Base-by-base conservation (phyloP, 1,284 basidiomycete genomes). In the Coniophora puteana region DNA sequence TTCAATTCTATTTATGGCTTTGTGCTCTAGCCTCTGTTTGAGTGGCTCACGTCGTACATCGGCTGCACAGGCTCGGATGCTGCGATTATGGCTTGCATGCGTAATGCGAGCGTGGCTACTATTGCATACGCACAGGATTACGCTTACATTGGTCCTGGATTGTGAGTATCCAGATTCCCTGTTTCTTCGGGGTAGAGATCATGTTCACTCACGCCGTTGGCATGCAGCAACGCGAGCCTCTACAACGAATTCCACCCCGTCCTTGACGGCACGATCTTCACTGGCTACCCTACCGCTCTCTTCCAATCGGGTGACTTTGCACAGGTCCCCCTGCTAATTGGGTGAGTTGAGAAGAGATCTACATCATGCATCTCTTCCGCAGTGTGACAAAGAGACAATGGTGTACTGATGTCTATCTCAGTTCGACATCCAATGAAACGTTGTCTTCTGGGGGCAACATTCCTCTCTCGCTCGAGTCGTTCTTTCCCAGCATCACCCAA, bases 401-500 rank as follows among this genome's bases (percentile, higher is more conserved):
- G n/a, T n/a, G n/a, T n/a, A n/a, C n/a, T n/a, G n/a, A n/a, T n/a
- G n/a, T n/a, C n/a, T n/a, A n/a, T n/a, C n/a, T n/a, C 41, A 78
- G 78, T 4, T 59, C 77, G 0, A 78, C 75, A 1, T 72, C 76
- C 11, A 78, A 82, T 40, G 76, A 80, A 51, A 75, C 78, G 2
- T 53, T 72, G 25, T 67, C 67, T 1, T 58, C 62, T 8, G 38
- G 49, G 23, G 31, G 17, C 14, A 39, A 37, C 11, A 10, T 42
- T 16, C 26, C 42, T 6, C 7, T 46, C 8, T 35, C 36, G 20
- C 18, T 37, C 6, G 43, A 39, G 13, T 24, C 23, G 14, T 33
- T 12, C 10, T 43, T 47, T 13, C 39, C 36, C 13, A 18, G 16
- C 13, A 39, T 41, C 12, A 45, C 43, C 4, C 31, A 49, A 23